Base-by-base conservation (phyloP, 2,329 filamentous ascomycete genomes). In the Arachnomyces sp. region DNA sequence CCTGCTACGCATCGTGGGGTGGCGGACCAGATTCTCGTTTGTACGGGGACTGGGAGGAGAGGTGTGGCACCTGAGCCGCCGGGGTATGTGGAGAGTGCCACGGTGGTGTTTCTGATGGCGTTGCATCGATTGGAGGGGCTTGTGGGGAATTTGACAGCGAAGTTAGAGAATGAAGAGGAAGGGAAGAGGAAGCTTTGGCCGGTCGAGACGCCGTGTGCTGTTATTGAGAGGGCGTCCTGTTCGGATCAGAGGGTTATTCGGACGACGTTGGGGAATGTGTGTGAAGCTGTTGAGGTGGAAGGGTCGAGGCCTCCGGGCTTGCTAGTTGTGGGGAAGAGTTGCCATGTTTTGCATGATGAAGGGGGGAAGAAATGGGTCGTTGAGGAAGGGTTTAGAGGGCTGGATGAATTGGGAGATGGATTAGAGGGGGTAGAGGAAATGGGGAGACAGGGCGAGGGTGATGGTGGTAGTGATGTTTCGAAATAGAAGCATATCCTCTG, bases 21-120 rank as follows among this genome's bases (percentile, higher is more conserved):
- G 0, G 84, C 87, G 3, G 92, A 98, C 56, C 89, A 96, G 62
- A 82, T 98, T 0, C 73, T 98, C 17, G 77, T 98, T n/a, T 96
- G 92, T 66, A 98, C 92, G 0, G 92, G 92, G 0, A 98, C 92
- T 0, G 92, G 92, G 1, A 79, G 92, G 54, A 93, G 94, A 65
- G 92, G 92, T 9, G 83, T 78, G 40, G 72, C 86, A 1, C 88
- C 88, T 0, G 69, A 77, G n/a, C 87, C 88, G 28, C 92, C 92
- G 0, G 80, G 81, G 46, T 95, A 80, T 59, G 77, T 89, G 0
- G 60, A 73, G 2, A 83, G 77, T 7, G 76, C 89, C 42, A 96
- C 92, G 0, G 85, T 92, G 1, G 85, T 98, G 3, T 95, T 96
- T 50, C 68, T 98, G 35, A 98, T 98, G 92, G 87, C 87, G 3